phyloP scores from a whole-genome alignment of 2,329 filamentous ascomycete genomes.

The Epichloe sylvatica region DNA sequence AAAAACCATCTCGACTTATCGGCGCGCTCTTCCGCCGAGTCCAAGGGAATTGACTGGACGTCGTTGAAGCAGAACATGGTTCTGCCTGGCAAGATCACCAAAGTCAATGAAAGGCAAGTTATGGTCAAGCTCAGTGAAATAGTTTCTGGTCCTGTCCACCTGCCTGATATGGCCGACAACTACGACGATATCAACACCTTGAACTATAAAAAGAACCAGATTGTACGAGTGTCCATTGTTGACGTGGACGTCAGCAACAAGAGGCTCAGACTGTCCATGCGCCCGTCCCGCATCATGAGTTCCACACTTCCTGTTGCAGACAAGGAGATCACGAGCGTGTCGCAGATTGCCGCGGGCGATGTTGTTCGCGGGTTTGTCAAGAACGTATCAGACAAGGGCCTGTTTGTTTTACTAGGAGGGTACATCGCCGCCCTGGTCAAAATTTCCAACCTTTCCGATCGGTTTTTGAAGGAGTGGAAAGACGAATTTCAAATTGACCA shows the following conservation, averaged over 20 bases:
- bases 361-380: conserved; percentile 85
- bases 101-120: conserved; percentile 69
- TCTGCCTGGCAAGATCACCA: conserved; percentile 70
- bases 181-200: conserved; percentile 67
- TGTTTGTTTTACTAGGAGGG: conserved; percentile 75
- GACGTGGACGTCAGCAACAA: conserved; percentile 75
- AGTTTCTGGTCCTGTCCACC: conserved; percentile 64
- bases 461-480: conserved; percentile 93
- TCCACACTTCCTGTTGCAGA: conserved; percentile 72
- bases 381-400: conserved; percentile 73
- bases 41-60: conserved; percentile 46
- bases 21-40: conserved; percentile 46
- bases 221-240: conserved; percentile 75
- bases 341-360: conserved; percentile 63
- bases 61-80: conserved; percentile 67
- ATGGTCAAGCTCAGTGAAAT: conserved; percentile 73
- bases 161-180: conserved; percentile 77
- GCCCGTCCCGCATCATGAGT: conserved; percentile 79
- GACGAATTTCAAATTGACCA: conserved; percentile 76
- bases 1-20: conserved; percentile 72
- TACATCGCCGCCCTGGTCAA: conserved; percentile 71
- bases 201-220: conserved; percentile 67
- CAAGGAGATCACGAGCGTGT: conserved; percentile 55
- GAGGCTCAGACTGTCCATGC: conserved; percentile 63
- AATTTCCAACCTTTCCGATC: conserved; percentile 78